A percentile compares a stretch with the other conserved stretches of the same genome.
These are phyloP conservation scores for Monosporascus ibericus DNA, from an alignment of 2,329 filamentous ascomycete genomes.

Conservation along the genomic window DNA sequence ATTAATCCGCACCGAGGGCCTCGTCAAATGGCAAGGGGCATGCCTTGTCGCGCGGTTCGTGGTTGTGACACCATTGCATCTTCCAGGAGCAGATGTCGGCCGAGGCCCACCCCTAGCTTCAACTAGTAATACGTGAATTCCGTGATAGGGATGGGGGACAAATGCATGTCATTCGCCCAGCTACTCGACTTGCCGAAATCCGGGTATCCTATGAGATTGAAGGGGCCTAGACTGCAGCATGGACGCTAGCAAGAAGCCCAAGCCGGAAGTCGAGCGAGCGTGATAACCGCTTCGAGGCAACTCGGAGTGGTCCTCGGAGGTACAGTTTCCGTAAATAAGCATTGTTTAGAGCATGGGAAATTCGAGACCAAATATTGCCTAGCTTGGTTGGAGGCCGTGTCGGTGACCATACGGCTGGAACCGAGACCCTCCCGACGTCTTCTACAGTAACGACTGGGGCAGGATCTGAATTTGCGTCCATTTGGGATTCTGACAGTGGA, in stretches of 20 bases:
- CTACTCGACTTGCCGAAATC: neutral
- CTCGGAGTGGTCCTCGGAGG: neutral
- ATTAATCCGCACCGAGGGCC: too few relatives aligned
- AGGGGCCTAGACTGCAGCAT: neutral
- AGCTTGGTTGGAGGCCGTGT: neutral
- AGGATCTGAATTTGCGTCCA: neutral
- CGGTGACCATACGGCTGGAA: neutral
- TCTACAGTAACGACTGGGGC: neutral
- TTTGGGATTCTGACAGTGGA: neutral
- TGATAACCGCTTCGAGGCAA: neutral
- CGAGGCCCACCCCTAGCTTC: too few relatives aligned
- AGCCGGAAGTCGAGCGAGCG: neutral
- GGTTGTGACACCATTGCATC: neutral
- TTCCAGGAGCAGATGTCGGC: neutral
- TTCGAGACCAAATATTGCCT: neutral
- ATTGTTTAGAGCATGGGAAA: neutral
- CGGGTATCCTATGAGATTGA: neutral
- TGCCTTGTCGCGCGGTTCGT: neutral
- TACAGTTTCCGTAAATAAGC: neutral
- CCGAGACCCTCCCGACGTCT: neutral
- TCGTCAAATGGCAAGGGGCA: neutral
- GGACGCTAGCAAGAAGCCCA: neutral
- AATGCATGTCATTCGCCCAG: neutral
- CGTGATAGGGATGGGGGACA: neutral
- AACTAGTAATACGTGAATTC: neutral